phyloP scores from a whole-genome alignment of 2,329 filamentous ascomycete genomes.

The Aureobasidium lini region DNA sequence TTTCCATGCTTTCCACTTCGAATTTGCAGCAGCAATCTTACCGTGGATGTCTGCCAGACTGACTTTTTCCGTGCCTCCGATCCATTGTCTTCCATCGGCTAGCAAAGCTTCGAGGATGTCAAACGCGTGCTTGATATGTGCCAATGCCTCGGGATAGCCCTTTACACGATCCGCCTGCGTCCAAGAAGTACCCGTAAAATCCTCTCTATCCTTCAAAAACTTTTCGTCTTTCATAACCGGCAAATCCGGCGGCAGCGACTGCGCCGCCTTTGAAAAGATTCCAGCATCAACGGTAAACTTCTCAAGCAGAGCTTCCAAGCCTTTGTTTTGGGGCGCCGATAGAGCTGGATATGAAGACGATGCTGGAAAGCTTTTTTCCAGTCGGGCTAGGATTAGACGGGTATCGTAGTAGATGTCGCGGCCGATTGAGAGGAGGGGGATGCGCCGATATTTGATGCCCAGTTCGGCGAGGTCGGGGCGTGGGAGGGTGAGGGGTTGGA shows the following conservation, averaged over 20 bases:
- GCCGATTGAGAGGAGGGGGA: constrained; percentile 60
- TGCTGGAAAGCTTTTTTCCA: constrained; percentile 49
- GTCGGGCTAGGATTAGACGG: constrained; percentile 57
- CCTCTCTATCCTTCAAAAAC: constrained; percentile 53
- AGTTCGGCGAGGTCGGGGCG: constrained; percentile 56
- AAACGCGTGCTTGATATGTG: constrained; percentile 48
- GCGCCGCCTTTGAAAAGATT: constrained; percentile 47
- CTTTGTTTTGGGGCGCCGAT: constrained; percentile 32
- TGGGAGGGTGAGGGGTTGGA: constrained; percentile 60
- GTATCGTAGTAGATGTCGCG: constrained; percentile 63
- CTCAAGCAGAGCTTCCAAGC: constrained; percentile 50
- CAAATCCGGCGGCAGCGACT: constrained; percentile 50
- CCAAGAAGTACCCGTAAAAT: constrained; percentile 39
- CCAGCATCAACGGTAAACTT: constrained; percentile 49
- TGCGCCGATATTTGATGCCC: constrained; percentile 60
- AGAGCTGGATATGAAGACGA: constrained; percentile 20
- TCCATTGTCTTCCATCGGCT: constrained; percentile 59
- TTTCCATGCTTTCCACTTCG: neutral
- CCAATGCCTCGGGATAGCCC: constrained; percentile 49
- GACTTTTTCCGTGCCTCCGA: constrained; percentile 47
- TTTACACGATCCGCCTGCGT: constrained; percentile 31
- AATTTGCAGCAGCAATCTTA: neutral
- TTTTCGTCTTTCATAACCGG: constrained; percentile 49
- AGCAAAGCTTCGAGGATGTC: constrained; percentile 56
- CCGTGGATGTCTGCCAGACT: constrained; percentile 58